A percentile compares a stretch with the other conserved stretches of the same genome.
These are phyloP conservation scores for Boletus pseudopeckii DNA, from an alignment of 768 basidiomycete genomes.

Conservation along the genomic window DNA sequence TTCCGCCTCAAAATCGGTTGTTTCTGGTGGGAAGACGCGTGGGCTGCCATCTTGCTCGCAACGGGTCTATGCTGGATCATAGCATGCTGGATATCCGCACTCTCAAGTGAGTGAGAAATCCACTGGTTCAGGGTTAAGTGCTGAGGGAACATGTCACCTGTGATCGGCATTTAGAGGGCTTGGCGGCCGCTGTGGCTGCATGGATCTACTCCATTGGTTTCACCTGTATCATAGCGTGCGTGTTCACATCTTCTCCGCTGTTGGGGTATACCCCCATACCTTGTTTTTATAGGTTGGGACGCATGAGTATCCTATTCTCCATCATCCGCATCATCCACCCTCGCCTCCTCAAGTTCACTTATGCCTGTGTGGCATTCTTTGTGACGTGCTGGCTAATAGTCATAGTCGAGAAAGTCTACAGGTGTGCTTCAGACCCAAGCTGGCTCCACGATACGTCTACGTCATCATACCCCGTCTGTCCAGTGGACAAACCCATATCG, in stretches of 20 bases:
- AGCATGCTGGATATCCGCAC: neutral
- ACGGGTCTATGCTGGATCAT: neutral
- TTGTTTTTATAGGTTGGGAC: neutral
- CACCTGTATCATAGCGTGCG: neutral
- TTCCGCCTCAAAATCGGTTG: slow-evolving; percentile 4
- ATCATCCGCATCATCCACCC: slow-evolving; percentile 6
- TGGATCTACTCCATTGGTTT: slow-evolving; percentile 3
- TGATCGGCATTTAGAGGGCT: neutral
- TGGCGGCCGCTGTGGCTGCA: neutral
- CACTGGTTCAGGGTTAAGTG: neutral
- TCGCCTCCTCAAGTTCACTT: neutral
- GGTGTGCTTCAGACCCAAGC: neutral
- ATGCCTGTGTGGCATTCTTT: neutral
- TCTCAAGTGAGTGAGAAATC: neutral
- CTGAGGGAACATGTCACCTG: neutral
- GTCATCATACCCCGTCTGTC: neutral
- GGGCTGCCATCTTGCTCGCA: slow-evolving; percentile 1
- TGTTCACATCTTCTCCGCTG: neutral
- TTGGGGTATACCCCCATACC: neutral
- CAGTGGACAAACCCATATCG: neutral
- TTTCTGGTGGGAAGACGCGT: slow-evolving; percentile 17
- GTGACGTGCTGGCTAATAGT: neutral
- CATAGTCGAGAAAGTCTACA: neutral
- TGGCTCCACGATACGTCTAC: too few relatives aligned
- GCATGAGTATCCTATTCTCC: slow-evolving; percentile 11